Conservation (phyloP, 306 rosid species). For the Ammopiptanthus mongolicus region DNA sequence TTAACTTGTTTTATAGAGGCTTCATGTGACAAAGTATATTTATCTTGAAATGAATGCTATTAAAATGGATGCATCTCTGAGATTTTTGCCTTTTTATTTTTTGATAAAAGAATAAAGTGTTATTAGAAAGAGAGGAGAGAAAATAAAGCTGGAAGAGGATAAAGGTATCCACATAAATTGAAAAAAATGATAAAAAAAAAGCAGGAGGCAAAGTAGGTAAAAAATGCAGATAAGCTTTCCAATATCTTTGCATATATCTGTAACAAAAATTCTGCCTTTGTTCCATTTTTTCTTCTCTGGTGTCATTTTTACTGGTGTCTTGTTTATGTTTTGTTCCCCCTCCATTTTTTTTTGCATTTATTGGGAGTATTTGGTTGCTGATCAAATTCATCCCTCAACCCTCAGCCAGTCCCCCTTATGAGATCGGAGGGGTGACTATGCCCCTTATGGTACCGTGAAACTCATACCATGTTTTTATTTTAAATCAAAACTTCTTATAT, state of each 20-base stretch:
- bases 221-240: background rate
- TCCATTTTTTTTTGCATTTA: background rate
- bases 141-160: background rate
- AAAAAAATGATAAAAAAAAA: background rate
- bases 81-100: background rate
- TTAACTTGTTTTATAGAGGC: background rate
- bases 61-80: background rate
- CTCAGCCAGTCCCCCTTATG: background rate
- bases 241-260: background rate
- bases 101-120: background rate
- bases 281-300: background rate
- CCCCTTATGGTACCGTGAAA: background rate
- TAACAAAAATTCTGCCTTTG: background rate
- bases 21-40: background rate
- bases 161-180: background rate
- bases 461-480: background rate
- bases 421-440: background rate
- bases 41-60: background rate
- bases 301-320: background rate
- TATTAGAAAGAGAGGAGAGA: background rate
- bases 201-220: background rate
- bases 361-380: background rate
- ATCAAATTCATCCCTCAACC: background rate
- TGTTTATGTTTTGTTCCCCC: too few species aligned
- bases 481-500: background rate